Base-by-base conservation (phyloP, 257 asterid genomes). In the Mitragyna speciosa region DNA sequence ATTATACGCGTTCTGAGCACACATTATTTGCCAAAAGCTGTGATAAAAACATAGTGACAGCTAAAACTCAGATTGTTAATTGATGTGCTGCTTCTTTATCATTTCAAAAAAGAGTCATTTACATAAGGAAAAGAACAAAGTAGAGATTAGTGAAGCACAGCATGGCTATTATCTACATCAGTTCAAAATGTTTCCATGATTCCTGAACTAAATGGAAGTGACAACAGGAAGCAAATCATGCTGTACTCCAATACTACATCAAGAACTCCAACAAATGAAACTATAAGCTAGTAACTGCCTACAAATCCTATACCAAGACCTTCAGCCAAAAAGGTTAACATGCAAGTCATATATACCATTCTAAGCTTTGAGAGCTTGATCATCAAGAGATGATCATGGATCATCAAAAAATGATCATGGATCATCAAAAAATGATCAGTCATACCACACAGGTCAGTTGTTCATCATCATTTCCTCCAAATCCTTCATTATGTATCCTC, bases 301-400 rank as follows among this genome's bases (percentile, higher is more conserved):
- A 78, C 51, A 12, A 47, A 78, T 41, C 79, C 8, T 26, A 26
- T 3, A 22, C 68, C 12, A 74, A 58, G 52, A 59, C 78, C 54
- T 36, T 58, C 54, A 64, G 73, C 73, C 45, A 64, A 52, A 64
- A 52, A 28, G 14, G 47, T 48, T 22, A 66, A 41, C 39, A 19
- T 6, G 36, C 28, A n/a, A 43, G 56, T 76, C 51, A 45, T 64
- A 28, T 64, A 47, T 28, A 24, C 72, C 28, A 12, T 4, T 31
- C 56, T n/a, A 47, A 68, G 68, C 66, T 49, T 39, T 36, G 66
- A 54, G 52, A 76, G 49, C 15, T 22, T 9, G 39, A 65, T 77
- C 73, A 65, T 77, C 87, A 80, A 71, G 82, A 12, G 82, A 83
- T 86, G 89, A 85, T 86, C 88, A 6, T 68, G 41, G 48, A 68